Evolutionary conservation across 495 filamentous ascomycete genomes (phyloP), one percentile per base, ranked within the genome.

Genomic region (Podospora fimiseda): DNA sequence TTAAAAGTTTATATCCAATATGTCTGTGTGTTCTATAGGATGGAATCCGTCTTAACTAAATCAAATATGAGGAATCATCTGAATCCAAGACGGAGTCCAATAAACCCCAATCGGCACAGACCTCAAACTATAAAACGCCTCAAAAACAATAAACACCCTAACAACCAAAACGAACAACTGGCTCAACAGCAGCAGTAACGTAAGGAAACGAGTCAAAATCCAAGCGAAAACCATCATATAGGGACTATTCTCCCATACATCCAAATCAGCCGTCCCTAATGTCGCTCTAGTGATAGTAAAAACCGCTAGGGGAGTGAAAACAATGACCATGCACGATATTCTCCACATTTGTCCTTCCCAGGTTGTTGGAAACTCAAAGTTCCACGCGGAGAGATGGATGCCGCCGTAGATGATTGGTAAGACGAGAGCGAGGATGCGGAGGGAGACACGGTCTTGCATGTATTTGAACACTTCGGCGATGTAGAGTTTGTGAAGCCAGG

Each of bases 1-100:
- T n/a, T n/a, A n/a, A n/a, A n/a, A n/a, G n/a, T n/a, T n/a, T n/a
- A n/a, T n/a, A n/a, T n/a, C n/a, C n/a, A n/a, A n/a, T n/a, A n/a
- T n/a, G n/a, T n/a, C n/a, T n/a, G n/a, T n/a, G n/a, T n/a, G n/a
- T n/a, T n/a, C n/a, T n/a, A n/a, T n/a, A n/a, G n/a, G n/a, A n/a
- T n/a, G n/a, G n/a, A n/a, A n/a, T n/a, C n/a, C n/a, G n/a, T 40
- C 14, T 16, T 16, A n/a, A 3, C 41, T 11, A 36, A 3, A 43
- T 48, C 15, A 54, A 9, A 38, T 19, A 43, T 58, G 50, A 13
- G 56, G 56, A n/a, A 58, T 58, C 56, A 53, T 58, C 46, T 58
- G 50, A 19, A 58, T 11, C 56, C 56, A 58, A 2, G 56, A 24
- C 15, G 56, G 56, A 18, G 56, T 53, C 40, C 36, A 51, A 21